These are phyloP conservation scores for Phytophthora rubi DNA, from an alignment of 352 stramenopile species.

Conservation along the genomic window DNA sequence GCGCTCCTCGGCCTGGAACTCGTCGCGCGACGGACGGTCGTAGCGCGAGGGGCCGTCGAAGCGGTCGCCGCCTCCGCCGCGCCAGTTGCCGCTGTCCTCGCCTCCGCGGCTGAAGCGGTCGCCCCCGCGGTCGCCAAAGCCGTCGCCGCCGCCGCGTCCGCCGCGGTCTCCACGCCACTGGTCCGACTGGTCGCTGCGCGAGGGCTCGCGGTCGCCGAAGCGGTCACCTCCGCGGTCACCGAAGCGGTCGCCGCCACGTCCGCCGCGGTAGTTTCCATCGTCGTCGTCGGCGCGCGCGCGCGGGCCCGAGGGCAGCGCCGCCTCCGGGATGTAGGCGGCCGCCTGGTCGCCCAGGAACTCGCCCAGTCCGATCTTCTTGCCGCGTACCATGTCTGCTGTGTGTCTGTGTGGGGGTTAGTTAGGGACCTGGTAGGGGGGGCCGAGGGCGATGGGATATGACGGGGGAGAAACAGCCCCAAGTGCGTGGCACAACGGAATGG, in stretches of 20 bases:
- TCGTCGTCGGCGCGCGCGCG: slow-evolving; percentile 56
- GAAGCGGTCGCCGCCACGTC: slow-evolving; percentile 47
- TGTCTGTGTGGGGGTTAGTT: not conserved
- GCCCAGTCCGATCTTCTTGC: slow-evolving; percentile 76
- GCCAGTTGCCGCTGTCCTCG: slow-evolving; percentile 42
- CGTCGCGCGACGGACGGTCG: slow-evolving; percentile 66
- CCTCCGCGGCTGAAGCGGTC: slow-evolving; percentile 39
- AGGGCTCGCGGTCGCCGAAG: slow-evolving; percentile 49
- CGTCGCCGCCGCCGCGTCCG: slow-evolving; percentile 28
- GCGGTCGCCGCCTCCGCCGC: slow-evolving; percentile 32
- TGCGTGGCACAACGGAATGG: slow-evolving; percentile 20
- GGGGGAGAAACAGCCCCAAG: slow-evolving; percentile 7
- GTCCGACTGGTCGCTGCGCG: slow-evolving; percentile 56
- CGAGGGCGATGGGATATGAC: slow-evolving; percentile 19
- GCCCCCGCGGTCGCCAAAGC: slow-evolving; percentile 32
- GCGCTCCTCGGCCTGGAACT: slow-evolving; percentile 65
- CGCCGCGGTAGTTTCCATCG: slow-evolving; percentile 55
- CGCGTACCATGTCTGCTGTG: slow-evolving; percentile 51
- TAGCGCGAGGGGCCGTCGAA: slow-evolving; percentile 60
- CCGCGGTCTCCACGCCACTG: slow-evolving; percentile 59
- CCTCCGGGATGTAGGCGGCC: slow-evolving; percentile 65
- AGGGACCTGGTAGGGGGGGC: not conserved
- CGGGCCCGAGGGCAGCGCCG: slow-evolving; percentile 63
- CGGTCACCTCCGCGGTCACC: slow-evolving; percentile 36
- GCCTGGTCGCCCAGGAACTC: slow-evolving; percentile 77